These are phyloP conservation scores for Gloeophyllum trabeum DNA, from an alignment of 768 basidiomycete genomes.

Conservation along the genomic window DNA sequence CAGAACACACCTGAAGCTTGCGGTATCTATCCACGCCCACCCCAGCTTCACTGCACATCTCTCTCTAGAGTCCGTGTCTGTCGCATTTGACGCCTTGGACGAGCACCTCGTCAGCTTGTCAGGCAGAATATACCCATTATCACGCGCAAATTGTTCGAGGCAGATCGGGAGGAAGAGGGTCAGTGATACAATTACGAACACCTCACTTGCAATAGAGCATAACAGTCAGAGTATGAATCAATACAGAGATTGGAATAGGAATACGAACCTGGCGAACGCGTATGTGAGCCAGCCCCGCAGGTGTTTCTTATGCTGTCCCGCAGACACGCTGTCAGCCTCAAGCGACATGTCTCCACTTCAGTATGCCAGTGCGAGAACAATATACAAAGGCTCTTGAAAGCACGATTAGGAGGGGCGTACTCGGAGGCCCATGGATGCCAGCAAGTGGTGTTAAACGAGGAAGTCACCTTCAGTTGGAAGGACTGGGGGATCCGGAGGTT, in stretches of 20 bases:
- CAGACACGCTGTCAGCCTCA: background rate
- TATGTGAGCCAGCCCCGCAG: constrained; percentile 76
- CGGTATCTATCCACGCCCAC: constrained; percentile 83
- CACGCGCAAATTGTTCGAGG: constrained; percentile 80
- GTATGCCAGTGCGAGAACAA: too few species aligned
- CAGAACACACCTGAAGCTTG: constrained; percentile 88
- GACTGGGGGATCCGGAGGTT: too few species aligned
- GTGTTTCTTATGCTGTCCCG: constrained; percentile 15
- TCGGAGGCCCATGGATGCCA: too few species aligned
- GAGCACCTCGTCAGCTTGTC: constrained; percentile 53
- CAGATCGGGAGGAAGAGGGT: constrained; percentile 78
- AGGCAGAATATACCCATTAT: constrained; percentile 74
- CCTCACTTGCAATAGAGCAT: constrained; percentile 57
- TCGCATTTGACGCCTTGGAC: constrained; percentile 6
- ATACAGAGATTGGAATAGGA: background rate
- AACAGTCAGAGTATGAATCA: background rate
- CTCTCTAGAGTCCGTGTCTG: constrained; percentile 18
- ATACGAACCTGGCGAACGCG: constrained; percentile 64
- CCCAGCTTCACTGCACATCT: constrained; percentile 77
- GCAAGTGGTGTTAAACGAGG: too few species aligned
- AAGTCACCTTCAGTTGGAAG: too few species aligned
- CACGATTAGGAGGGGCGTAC: too few species aligned
- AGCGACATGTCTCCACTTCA: too few species aligned
- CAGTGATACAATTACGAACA: constrained; percentile 72
- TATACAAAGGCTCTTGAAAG: too few species aligned